Conservation (phyloP, 2,329 filamentous ascomycete genomes). For the Chaetomiaceae sp. region DNA sequence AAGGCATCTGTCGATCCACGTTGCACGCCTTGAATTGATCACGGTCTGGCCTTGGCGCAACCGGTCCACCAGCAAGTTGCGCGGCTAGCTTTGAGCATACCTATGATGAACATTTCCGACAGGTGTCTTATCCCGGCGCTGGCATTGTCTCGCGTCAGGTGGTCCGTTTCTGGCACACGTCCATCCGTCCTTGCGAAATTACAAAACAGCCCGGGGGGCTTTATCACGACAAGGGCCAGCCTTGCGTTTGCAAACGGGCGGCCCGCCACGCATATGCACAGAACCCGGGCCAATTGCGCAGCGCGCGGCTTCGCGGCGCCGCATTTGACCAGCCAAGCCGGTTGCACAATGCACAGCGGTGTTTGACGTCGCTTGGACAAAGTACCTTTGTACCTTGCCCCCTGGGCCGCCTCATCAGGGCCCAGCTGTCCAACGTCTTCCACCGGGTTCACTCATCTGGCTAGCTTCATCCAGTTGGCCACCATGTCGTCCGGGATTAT, state of each 20-base stretch:
- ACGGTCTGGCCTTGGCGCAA: too few relatives aligned
- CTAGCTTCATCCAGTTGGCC: constrained; percentile 18
- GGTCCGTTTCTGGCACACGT: constrained; percentile 4
- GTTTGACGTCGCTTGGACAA: background rate
- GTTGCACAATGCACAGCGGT: background rate
- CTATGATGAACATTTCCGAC: too few relatives aligned
- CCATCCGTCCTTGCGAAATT: background rate
- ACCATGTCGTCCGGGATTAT: constrained; percentile 16
- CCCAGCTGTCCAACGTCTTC: constrained; percentile 25
- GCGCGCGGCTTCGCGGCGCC: background rate
- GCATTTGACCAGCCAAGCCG: background rate
- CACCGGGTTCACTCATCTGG: constrained; percentile 20
- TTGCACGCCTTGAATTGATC: too few relatives aligned
- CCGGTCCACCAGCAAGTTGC: too few relatives aligned
- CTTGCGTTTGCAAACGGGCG: constrained; percentile 4
- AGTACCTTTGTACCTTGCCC: constrained; percentile 10
- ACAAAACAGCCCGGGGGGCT: background rate
- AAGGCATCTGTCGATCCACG: too few relatives aligned
- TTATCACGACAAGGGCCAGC: constrained; percentile 1
- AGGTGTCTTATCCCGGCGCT: too few relatives aligned
- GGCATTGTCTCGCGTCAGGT: constrained; percentile 5
- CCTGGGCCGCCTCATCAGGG: constrained; percentile 17
- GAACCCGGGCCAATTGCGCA: background rate
- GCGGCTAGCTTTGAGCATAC: too few relatives aligned
- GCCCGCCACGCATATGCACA: constrained; percentile 3